Evolutionary conservation across 2,329 filamentous ascomycete genomes (phyloP), one percentile per base, ranked within the genome.

Genomic region (Epichloe brachyelytri): DNA sequence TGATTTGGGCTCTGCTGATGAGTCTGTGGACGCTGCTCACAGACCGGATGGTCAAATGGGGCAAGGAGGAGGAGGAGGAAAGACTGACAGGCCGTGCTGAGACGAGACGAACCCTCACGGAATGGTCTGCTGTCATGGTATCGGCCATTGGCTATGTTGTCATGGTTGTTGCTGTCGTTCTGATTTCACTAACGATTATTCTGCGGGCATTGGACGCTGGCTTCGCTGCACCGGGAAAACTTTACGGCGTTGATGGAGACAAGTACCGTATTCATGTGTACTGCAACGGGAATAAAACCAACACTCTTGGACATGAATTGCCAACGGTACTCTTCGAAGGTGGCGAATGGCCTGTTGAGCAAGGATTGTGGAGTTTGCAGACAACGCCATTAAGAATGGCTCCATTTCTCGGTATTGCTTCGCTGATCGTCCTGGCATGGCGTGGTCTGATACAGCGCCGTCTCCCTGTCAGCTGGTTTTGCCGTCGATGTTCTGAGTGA

Each of bases 341-440:
- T 3, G 90, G 88, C 17, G 87, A 94, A 60, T 72, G 78, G 20
- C 83, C 91, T 0, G 83, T 88, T 15, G 89, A 95, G 64, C 73
- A 86, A 58, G 81, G 84, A 6, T 75, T 98, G 51, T 85, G 89
- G 70, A 78, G 83, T 50, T 88, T 70, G 86, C 88, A 11, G 80
- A 89, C 53, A 75, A 82, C 51, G 82, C 86, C 1, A 73, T 89
- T 56, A 74, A 80, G 56, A 93, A 93, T 60, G 87, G 88, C 39
- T 86, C 85, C 44, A 93, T 98, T 59, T 73, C 75, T 51, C 82
- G 91, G 53, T 97, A 95, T 71, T 98, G 93, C 74, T 96, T 95
- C 67, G 90, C 88, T 64, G 93, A 98, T 64, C 85, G 93, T 20
- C 93, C 93, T 1, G 93, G 93, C 1, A 78, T 91, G 51, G 91